A percentile compares a stretch with the other conserved stretches of the same genome.
These are phyloP conservation scores for Plasmodium relictum DNA, from an alignment of 169 alveolate genomes.

Conservation along the genomic window DNA sequence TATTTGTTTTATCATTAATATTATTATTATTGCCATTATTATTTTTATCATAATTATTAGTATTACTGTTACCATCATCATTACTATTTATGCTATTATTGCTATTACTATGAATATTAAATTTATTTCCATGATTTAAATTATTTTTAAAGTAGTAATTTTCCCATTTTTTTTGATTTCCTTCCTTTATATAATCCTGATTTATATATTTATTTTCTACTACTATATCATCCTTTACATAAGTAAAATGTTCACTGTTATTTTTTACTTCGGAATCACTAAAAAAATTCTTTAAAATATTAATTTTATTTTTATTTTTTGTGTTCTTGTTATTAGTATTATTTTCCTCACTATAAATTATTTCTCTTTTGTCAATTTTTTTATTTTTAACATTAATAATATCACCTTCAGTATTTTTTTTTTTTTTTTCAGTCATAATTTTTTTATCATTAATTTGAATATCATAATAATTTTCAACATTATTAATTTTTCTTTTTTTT, in stretches of 20 bases:
- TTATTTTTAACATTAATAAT: not conserved
- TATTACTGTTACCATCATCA: not conserved
- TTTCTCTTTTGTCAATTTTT: not conserved
- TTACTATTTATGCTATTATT: not conserved
- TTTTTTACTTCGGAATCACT: not conserved
- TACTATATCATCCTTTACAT: not conserved
- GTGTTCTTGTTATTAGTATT: not conserved
- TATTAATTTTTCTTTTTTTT: slow-evolving; percentile 23
- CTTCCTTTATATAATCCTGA: too few species aligned
- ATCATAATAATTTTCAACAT: slow-evolving; percentile 3
- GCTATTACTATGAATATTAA: not conserved
- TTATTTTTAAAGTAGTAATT: not conserved
- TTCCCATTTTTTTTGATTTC: too few species aligned
- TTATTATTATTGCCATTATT: not conserved
- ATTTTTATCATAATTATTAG: not conserved
- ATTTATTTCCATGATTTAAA: not conserved
- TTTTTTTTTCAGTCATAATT: not conserved
- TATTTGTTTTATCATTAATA: not conserved
- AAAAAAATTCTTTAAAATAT: too few species aligned
- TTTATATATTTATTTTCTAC: too few species aligned
- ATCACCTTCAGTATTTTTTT: not conserved
- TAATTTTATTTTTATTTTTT: not conserved
- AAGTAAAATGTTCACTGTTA: not conserved
- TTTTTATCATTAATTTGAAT: slow-evolving; percentile 9
- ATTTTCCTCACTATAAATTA: not conserved